Conservation (phyloP, 176 grass and related monocot genomes). For the Aegilops umbellulata region DNA sequence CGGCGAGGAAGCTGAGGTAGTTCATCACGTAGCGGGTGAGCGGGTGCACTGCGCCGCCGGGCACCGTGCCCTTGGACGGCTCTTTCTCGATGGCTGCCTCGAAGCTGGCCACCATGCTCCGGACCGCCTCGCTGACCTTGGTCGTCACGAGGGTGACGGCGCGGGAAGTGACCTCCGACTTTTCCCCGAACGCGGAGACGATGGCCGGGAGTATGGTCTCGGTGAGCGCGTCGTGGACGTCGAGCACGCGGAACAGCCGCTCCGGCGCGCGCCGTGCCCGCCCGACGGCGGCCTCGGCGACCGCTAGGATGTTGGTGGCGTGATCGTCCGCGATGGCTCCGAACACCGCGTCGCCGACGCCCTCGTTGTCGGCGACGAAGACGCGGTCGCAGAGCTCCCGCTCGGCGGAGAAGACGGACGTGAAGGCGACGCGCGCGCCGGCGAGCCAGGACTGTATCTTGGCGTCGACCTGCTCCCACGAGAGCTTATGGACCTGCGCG, state of each 20-base stretch:
- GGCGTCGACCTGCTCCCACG: conserved; percentile 43
- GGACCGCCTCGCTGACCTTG: conserved; percentile 30
- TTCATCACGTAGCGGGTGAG: conserved; percentile 89
- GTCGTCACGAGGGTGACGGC: background rate
- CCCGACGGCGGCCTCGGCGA: conserved; percentile 41
- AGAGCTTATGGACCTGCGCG: conserved; percentile 39
- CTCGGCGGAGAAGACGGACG: conserved; percentile 37
- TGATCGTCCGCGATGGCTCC: conserved; percentile 37
- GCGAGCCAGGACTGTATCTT: conserved; percentile 53
- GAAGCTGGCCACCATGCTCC: conserved; percentile 25
- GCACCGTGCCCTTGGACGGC: conserved; percentile 13
- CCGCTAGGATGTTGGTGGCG: conserved; percentile 27
- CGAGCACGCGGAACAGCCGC: conserved; percentile 67
- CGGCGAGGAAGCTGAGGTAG: conserved; percentile 68
- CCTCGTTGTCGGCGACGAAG: conserved; percentile 16
- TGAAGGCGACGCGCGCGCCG: conserved; percentile 27
- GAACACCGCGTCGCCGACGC: conserved; percentile 49
- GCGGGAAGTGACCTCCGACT: conserved; percentile 7
- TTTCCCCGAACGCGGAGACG: conserved; percentile 22
- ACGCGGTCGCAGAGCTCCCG: conserved; percentile 45
- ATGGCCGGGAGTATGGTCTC: conserved; percentile 36
- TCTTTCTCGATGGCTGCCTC: conserved; percentile 65
- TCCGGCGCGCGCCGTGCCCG: conserved; percentile 42
- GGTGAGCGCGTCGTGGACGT: conserved; percentile 47
- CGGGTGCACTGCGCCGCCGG: conserved; percentile 61